These are phyloP conservation scores for Metschnikowia lachancei DNA, from an alignment of 805 yeast genomes.

Conservation along the genomic window DNA sequence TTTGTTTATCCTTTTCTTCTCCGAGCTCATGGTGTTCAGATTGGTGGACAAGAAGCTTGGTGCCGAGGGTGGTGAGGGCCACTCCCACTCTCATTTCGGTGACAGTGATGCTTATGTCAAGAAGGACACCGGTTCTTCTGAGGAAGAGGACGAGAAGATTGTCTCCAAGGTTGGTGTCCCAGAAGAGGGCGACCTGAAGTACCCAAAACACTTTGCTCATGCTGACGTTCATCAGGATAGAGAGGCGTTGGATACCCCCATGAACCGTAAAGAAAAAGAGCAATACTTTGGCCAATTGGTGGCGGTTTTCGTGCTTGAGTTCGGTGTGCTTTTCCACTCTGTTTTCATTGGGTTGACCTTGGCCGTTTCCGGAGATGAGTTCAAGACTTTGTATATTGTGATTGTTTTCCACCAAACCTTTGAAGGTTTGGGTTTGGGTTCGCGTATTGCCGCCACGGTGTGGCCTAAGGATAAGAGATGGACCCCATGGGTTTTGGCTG, in stretches of 20 bases:
- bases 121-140: conserved; percentile 21
- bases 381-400: conserved; percentile 69
- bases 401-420: conserved; percentile 72
- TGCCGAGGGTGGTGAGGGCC: conserved; percentile 26
- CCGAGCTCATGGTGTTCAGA: conserved; percentile 50
- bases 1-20: conserved; percentile 49
- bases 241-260: conserved; percentile 38
- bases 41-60: conserved; percentile 38
- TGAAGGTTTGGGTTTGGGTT: conserved; percentile 83
- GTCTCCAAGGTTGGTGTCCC: conserved; percentile 8
- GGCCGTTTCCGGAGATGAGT: conserved; percentile 77
- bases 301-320: conserved; percentile 62
- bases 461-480: conserved; percentile 48
- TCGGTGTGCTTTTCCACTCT: conserved; percentile 81
- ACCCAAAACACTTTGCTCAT: conserved; percentile 45
- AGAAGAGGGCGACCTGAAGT: conserved; percentile 19
- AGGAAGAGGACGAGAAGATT: conserved; percentile 18
- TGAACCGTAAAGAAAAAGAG: conserved; percentile 37
- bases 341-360: conserved; percentile 76
- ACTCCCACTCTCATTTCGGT: conserved; percentile 58
- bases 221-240: conserved; percentile 45
- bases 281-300: conserved; percentile 55
- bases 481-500: conserved; percentile 47
- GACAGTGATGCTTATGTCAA: conserved; percentile 34
- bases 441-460: conserved; percentile 61